These are phyloP conservation scores for Leptomonas seymouri DNA, from an alignment of 208 protist species.

Conservation along the genomic window DNA sequence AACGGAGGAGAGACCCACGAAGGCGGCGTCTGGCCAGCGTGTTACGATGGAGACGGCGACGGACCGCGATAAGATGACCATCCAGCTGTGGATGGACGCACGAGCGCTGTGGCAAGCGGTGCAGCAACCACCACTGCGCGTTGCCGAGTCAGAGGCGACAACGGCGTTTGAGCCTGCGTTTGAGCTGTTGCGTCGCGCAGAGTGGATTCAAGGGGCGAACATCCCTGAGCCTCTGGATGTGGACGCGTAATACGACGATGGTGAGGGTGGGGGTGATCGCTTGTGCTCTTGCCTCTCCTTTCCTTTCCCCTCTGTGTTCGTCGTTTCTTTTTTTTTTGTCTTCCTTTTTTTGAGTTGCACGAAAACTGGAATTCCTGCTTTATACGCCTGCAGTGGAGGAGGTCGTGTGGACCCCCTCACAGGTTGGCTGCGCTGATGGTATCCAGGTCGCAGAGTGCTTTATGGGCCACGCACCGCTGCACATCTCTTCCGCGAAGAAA, in stretches of 20 bases:
- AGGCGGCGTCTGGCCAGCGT: conserved; percentile 53
- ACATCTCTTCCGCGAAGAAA: too few relatives aligned
- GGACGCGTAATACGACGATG: conserved; percentile 28
- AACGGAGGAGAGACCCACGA: conserved; percentile 37
- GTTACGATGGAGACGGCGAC: conserved; percentile 63
- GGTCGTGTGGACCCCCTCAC: too few relatives aligned
- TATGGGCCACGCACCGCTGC: too few relatives aligned
- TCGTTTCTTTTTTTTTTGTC: too few relatives aligned
- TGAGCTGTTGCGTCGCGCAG: conserved; percentile 63
- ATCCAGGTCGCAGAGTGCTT: too few relatives aligned
- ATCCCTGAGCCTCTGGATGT: conserved; percentile 74
- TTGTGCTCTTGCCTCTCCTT: neutral
- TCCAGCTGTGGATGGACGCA: conserved; percentile 86
- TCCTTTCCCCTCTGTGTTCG: too few relatives aligned
- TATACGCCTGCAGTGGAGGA: too few relatives aligned
- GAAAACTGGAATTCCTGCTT: too few relatives aligned
- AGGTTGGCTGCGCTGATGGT: too few relatives aligned
- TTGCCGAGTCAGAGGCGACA: conserved; percentile 6
- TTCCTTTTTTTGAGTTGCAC: too few relatives aligned
- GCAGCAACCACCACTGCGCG: conserved; percentile 19
- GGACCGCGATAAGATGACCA: conserved; percentile 87
- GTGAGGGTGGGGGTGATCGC: too few relatives aligned
- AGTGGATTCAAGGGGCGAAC: conserved; percentile 76
- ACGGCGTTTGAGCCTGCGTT: conserved; percentile 28
- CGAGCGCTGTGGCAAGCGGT: conserved; percentile 42